These are phyloP conservation scores for Hortaea sp. DNA, from an alignment of 2,329 filamentous ascomycete species.

Conservation along the genomic window DNA sequence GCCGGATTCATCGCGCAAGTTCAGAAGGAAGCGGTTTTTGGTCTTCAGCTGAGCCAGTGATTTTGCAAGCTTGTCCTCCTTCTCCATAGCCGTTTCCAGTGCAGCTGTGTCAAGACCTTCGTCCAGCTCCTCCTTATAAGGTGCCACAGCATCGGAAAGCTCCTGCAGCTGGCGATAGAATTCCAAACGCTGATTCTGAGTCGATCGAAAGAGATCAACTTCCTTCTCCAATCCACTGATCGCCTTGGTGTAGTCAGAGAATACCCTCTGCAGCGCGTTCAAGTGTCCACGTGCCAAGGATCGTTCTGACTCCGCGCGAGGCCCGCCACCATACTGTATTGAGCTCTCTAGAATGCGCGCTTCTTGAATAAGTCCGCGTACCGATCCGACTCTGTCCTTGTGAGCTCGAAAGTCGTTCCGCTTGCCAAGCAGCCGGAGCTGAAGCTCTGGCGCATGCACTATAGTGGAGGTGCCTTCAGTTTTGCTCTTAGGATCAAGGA, in stretches of 20 bases:
- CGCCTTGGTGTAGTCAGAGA: conserved; percentile 43
- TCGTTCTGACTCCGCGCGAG: conserved; percentile 52
- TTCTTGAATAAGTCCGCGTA: conserved; percentile 61
- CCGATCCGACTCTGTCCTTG: conserved; percentile 49
- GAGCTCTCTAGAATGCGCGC: conserved; percentile 54
- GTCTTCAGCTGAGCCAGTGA: conserved; percentile 56
- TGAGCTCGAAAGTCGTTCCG: conserved; percentile 38
- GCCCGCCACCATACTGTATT: conserved; percentile 47
- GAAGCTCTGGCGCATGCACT: conserved; percentile 62
- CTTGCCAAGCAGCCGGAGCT: conserved; percentile 38
- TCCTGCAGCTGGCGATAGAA: conserved; percentile 85
- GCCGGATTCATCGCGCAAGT: conserved; percentile 51
- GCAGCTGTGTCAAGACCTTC: conserved; percentile 45
- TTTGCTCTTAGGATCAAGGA: conserved; percentile 46
- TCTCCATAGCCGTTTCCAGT: conserved; percentile 30
- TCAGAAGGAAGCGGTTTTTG: conserved; percentile 65
- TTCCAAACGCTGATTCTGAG: conserved; percentile 77
- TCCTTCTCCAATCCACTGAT: conserved; percentile 53
- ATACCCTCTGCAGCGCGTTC: conserved; percentile 45
- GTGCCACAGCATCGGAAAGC: conserved; percentile 78
- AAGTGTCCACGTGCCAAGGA: conserved; percentile 56
- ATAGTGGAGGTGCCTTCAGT: conserved; percentile 20
- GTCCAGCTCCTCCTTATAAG: conserved; percentile 56
- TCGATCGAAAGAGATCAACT: conserved; percentile 61
- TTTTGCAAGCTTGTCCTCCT: conserved; percentile 44